Evolutionary conservation across 176 grass and related monocot species (phyloP).

Genomic region (Pharus latifolius): DNA sequence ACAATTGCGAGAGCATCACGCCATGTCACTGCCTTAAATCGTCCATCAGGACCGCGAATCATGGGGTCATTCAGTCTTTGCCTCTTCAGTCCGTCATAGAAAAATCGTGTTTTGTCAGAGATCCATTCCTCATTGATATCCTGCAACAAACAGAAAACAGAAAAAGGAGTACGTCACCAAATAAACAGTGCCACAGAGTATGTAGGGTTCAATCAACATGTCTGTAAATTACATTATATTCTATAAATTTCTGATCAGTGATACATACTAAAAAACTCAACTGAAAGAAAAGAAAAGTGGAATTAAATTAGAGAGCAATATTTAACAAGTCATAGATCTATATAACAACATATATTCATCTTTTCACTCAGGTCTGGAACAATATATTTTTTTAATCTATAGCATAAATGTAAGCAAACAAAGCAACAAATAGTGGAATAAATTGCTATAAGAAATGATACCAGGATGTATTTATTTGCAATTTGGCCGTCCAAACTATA

Average conservation of each 20-base stretch:
- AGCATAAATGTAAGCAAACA: neutral
- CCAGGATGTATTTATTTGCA: neutral
- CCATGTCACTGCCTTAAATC: constrained; percentile 89
- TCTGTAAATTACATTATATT: neutral
- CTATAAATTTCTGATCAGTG: neutral
- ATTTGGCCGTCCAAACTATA: neutral
- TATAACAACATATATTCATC: too few relatives aligned
- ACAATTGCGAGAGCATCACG: constrained; percentile 79
- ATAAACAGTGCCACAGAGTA: neutral
- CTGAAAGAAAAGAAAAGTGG: too few relatives aligned
- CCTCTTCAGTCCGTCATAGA: constrained; percentile 94
- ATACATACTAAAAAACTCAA: neutral
- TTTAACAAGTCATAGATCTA: neutral
- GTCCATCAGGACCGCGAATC: constrained; percentile 89
- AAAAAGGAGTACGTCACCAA: neutral
- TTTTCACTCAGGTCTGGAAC: too few relatives aligned
- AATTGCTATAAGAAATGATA: neutral
- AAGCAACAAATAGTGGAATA: neutral
- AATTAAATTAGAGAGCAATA: neutral
- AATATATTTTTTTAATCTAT: too few relatives aligned
- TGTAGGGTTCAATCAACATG: neutral
- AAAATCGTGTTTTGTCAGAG: constrained; percentile 97
- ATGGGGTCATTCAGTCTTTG: constrained; percentile 98
- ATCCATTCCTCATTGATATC: constrained; percentile 99
- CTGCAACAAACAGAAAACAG: constrained; percentile 21